Base-by-base conservation (phyloP, 805 yeast species). In the Torulaspora franciscae region DNA sequence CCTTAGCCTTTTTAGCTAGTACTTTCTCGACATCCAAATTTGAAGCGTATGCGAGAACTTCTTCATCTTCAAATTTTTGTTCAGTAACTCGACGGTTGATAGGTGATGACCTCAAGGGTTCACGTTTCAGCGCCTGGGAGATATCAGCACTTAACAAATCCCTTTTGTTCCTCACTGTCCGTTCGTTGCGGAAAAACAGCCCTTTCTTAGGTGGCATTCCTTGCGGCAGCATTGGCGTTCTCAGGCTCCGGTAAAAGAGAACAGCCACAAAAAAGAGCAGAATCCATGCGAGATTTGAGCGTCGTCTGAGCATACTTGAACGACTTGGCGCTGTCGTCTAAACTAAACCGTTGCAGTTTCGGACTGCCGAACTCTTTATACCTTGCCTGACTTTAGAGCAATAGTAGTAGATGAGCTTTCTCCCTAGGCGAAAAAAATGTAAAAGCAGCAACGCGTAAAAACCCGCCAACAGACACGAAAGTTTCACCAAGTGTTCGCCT, bases 91-190 rank as follows among this genome's bases (percentile, higher is more conserved):
- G 41, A 9, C 27, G 39, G 27, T 46, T 41, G 2, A 50, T 10
- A 7, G 54, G 47, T 10, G 48, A 32, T 9, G 22, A 10, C 3
- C 29, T 22, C 42, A 38, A 43, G 13, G 33, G 28, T 17, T 44
- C 37, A 27, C 28, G 47, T 19, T 29, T 38, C 30, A 53, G 23
- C 8, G 39, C 32, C 6, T 44, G 30, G 1, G 51, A 29, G 11
- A 49, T 24, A 36, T 51, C 52, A 4, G 36, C 43, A 32, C 41
- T 25, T 14, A 48, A 32, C 33, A 53, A 37, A 19, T 51, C 55
- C 19, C 17, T 23, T 34, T 46, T 36, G 35, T 29, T 32, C 14
- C 22, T 27, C 23, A 41, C 35, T 9, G 11, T 22, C 9, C 22
- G 26, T 8, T n/a, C 26, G 23, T 41, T 41, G 10, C 34, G 22